Percentiles rank a stretch among this genome's conserved stretches.
Evolutionary conservation across 371 early-diverging fungal genomes (phyloP).

Genomic region (Paraphysoderma sedebokerense): DNA sequence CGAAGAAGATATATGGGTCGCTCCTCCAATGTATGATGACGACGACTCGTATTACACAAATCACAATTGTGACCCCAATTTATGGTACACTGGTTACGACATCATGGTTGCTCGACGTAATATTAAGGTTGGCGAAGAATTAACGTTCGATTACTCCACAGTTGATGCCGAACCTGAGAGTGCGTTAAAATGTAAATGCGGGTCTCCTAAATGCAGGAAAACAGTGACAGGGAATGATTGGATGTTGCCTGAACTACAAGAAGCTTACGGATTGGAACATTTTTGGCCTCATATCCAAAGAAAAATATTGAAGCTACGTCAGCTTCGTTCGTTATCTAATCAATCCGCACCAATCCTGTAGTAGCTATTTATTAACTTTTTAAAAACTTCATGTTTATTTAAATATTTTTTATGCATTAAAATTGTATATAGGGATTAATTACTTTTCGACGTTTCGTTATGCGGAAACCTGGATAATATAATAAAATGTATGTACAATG

Average conservation of each 20-base stretch:
- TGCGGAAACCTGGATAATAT: no score
- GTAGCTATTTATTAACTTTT: no score
- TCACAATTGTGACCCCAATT: neutral
- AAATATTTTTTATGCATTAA: no score
- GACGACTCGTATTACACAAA: neutral
- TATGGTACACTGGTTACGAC: neutral
- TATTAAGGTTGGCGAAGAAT: neutral
- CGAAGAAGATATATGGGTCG: neutral
- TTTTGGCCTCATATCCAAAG: neutral
- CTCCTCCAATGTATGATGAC: neutral
- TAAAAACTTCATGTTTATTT: no score
- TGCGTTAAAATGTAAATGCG: neutral
- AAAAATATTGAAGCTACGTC: neutral
- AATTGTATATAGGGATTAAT: no score
- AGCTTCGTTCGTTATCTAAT: no score
- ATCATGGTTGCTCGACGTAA: neutral
- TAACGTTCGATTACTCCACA: neutral
- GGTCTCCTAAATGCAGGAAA: neutral
- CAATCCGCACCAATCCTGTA: no score
- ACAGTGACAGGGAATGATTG: neutral
- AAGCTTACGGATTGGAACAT: neutral
- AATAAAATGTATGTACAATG: no score
- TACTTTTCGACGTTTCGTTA: no score
- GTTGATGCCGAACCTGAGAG: neutral
- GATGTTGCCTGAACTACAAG: neutral